A percentile compares a stretch with the other conserved stretches of the same genome.
These are phyloP conservation scores for Suillus subluteus DNA, from an alignment of 768 basidiomycete genomes.

Conservation along the genomic window DNA sequence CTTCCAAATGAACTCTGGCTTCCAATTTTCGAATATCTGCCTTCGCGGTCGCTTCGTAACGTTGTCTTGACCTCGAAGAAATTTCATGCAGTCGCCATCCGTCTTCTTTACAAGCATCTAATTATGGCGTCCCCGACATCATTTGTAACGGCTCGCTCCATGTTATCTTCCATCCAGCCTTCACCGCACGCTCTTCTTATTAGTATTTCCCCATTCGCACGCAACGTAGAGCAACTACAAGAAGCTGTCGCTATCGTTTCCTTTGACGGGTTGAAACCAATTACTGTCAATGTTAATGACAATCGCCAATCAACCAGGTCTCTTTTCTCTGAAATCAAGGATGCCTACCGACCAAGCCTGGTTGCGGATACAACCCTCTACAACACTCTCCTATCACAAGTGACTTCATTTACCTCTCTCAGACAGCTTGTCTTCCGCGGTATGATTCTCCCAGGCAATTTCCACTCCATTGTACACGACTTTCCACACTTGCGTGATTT, in stretches of 20 bases:
- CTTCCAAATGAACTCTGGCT: constrained; percentile 45
- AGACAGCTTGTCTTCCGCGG: constrained; percentile 40
- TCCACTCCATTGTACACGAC: constrained; percentile 40
- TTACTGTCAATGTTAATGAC: constrained; percentile 11
- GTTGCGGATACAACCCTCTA: constrained; percentile 30
- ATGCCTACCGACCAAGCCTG: constrained; percentile 27
- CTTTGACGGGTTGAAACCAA: constrained; percentile 15
- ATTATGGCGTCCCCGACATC: constrained; percentile 35
- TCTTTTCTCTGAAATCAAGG: constrained; percentile 4
- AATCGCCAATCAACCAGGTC: constrained; percentile 13
- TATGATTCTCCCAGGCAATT: constrained; percentile 39
- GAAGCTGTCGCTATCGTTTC: constrained; percentile 29
- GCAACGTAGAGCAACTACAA: constrained; percentile 30
- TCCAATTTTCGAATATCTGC: constrained; percentile 39
- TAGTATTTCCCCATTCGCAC: constrained; percentile 3
- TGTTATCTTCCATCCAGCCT: constrained; percentile 16
- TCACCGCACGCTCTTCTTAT: constrained; percentile 21
- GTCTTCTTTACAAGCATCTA: constrained; percentile 26
- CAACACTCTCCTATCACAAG: constrained; percentile 26
- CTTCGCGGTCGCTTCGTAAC: constrained; percentile 31
- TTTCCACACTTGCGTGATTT: constrained; percentile 43
- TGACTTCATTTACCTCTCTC: constrained; percentile 36
- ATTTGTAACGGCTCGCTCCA: constrained; percentile 13
- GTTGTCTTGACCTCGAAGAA: constrained; percentile 33
- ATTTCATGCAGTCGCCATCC: constrained; percentile 34